Conservation (phyloP, 2,329 filamentous ascomycete genomes). For the Sarocladiaceae sp. region DNA sequence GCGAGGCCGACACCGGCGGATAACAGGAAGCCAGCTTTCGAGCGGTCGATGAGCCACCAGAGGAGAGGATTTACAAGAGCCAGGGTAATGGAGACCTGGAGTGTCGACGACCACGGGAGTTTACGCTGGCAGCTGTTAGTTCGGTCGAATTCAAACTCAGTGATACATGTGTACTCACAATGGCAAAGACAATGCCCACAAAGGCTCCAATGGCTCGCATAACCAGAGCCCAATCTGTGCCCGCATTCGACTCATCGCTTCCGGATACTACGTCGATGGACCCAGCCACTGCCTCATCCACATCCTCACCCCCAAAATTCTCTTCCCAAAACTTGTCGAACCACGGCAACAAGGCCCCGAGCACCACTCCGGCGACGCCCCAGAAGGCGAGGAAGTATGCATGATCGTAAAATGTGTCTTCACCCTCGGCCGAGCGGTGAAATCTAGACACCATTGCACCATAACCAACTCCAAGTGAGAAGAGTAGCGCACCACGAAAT, state of each 20-base stretch:
- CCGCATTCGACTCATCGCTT: constrained; percentile 30
- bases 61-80: constrained; percentile 88
- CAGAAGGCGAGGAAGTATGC: constrained; percentile 58
- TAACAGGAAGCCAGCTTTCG: constrained; percentile 76
- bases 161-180: too few species aligned
- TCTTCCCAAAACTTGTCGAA: constrained; percentile 73
- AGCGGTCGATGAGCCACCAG: constrained; percentile 95
- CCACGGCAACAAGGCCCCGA: constrained; percentile 80
- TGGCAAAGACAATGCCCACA: constrained; percentile 60
- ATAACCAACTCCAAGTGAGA: constrained; percentile 76
- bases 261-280: constrained; percentile 18
- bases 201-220: constrained; percentile 57
- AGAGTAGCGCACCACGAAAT: constrained; percentile 62
- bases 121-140: constrained; percentile 61
- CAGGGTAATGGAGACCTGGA: constrained; percentile 88
- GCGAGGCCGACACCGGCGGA: constrained; percentile 68
- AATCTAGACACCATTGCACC: constrained; percentile 77
- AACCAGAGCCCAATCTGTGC: constrained; percentile 69
- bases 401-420: constrained; percentile 1
- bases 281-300: constrained; percentile 24
- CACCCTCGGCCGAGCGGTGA: constrained; percentile 35
- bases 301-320: constrained; percentile 34
- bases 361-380: constrained; percentile 71
- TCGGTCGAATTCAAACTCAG: neutral
- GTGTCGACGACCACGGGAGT: constrained; percentile 87